Base-by-base conservation (phyloP, 306 rosid genomes). In the Datisca glomerata region DNA sequence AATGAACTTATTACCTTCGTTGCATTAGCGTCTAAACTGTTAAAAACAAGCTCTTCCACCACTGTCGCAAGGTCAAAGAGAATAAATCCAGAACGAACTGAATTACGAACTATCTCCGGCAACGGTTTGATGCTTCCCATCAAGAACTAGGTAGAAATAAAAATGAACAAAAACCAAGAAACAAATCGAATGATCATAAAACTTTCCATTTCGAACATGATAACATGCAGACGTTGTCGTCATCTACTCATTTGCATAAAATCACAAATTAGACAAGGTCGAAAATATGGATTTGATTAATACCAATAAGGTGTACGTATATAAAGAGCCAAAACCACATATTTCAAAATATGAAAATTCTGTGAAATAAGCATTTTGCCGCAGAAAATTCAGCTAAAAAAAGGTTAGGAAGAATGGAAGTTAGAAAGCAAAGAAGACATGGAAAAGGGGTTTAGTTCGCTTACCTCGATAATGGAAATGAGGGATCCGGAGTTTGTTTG, bases 11-110 rank as follows among this genome's bases (percentile, higher is more conserved):
- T 35, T 57, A 76, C 95, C 91, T 69, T 89, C 0, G 80, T 58
- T 12, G 95, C 79, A 21, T 72, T 61, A 15, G 98, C 83, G 14
- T 89, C 86, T 51, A 89, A 70, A 14, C 36, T 31, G n/a, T 31
- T 31, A 31, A 8, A 31, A 2, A 31, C n/a, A 14, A 31, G 36
- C 2, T 31, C 36, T 31, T 31, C 36, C 36, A 31, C 36, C 4
- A 31, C 36, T 14, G n/a, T 31, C n/a, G 12, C 36, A 8, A 31
- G 36, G 36, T 31, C 36, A 31, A 31, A 31, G 36, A 31, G 36
- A 5, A 31, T 11, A 8, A 31, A 12, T 8, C 36, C n/a, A 31
- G 36, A 31, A 31, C 36, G 36, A 12, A 31, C 13, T 31, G 36
- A 31, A 31, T 31, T 31, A 14, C 36, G 36, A 12, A 31, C 36